Base-by-base conservation (phyloP, 768 basidiomycete species). In the Suillus bovinus region DNA sequence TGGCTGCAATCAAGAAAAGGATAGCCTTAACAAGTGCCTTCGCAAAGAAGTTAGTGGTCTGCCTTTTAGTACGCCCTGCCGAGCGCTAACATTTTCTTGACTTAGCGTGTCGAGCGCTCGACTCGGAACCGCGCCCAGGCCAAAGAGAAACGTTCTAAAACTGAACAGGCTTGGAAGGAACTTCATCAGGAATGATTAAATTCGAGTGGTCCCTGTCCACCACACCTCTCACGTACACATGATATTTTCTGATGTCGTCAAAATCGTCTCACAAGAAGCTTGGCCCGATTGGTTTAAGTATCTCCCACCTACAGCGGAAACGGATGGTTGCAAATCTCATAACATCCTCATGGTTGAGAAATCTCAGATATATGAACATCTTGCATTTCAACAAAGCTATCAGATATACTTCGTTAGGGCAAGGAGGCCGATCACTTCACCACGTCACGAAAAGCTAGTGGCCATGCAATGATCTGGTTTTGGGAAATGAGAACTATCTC, bases 1-100 rank as follows among this genome's bases (percentile, higher is more conserved):
- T 24, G 82, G 80, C 20, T 93, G 91, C 72, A 93, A 93, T 69
- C 76, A 70, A 61, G 79, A 82, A 58, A 93, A 93, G 76, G 78
- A 84, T 60, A 82, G 84, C 50, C 77, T 93, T 67, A 90, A 89
- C 68, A 76, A 78, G 59, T 93, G 91, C 76, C 78, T 93, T 60
- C 83, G 85, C 63, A 78, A 82, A 70, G 91, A 91, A 83, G 91
- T 91, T 71, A 63, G 77, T 60, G 22, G 27, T 17, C 44, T 55
- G 31, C 59, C 56, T 24, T n/a, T n/a, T 38, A 59, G 29, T 14
- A 14, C 52, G 14, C 34, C 27, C 33, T 61, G 29, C 50, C 41
- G 42, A 13, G 58, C 33, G 38, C 61, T 60, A 47, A 53, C 58
- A 58, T 63, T 55, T 64, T 55, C 16, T 60, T 57, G 55, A 54